Base-by-base conservation (phyloP, 2,329 filamentous ascomycete genomes). In the Neurospora crassa region DNA sequence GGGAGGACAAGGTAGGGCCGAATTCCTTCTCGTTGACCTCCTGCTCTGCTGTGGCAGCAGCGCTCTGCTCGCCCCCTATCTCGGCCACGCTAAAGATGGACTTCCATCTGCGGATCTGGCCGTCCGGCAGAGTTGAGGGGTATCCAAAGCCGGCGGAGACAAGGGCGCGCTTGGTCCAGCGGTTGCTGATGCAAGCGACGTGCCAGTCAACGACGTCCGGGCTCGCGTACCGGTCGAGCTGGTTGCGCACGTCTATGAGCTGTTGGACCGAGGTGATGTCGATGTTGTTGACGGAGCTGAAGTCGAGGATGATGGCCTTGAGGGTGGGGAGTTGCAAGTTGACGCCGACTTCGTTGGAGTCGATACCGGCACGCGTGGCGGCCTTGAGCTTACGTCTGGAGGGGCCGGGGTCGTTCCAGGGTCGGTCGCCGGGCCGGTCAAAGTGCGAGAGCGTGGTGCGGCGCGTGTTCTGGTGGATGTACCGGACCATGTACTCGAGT, bases 71-170 rank as follows among this genome's bases (percentile, higher is more conserved):
- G 24, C 93, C 91, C 73, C 93, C 79, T 74, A 96, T 89, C 78
- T 97, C 93, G 2, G 95, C 93, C 29, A 98, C 93, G 78, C 89
- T 94, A 84, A 97, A 98, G 74, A 98, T 94, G n/a, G 94, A 92
- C 79, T 93, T 94, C 95, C 94, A 98, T 72, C 92, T 88, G 74
- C 88, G 85, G 76, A 88, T 87, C 7, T 84, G 80, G 1, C 83
- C 85, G 72, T 83, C 85, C 70, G 81, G 82, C 3, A 63, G 2
- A 16, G 83, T 84, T 0, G 89, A 88, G 2, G 93, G 94, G 79
- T 91, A 94, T 1, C 95, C 95, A 78, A 98, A 98, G 14, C 95
- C 95, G 34, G 92, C 95, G 1, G 92, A 89, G 4, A 91, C 91
- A 63, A 98, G 89, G 5, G 93, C 94, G 41, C 94, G 91, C 83